Conservation (phyloP, 2,329 filamentous ascomycete genomes). For the Tolypocladium ovalisporum region DNA sequence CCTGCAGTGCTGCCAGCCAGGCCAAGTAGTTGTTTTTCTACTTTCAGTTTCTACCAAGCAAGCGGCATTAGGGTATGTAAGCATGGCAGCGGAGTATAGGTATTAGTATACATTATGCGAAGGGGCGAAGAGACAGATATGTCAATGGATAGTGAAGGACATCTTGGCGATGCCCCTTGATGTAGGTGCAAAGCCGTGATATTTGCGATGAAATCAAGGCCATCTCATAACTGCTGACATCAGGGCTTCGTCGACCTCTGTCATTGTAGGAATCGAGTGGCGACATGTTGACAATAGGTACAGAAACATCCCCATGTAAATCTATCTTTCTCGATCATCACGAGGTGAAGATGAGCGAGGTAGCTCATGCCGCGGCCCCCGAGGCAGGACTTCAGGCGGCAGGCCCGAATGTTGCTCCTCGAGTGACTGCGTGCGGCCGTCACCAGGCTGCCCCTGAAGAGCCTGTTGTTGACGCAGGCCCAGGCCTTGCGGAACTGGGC, state of each 20-base stretch:
- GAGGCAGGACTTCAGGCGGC: background rate
- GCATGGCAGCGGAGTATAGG: background rate
- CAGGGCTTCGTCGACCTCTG: background rate
- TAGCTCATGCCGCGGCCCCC: background rate
- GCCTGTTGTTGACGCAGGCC: background rate
- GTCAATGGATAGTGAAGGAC: background rate
- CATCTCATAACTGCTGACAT: background rate
- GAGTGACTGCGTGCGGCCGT: background rate
- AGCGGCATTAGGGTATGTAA: background rate
- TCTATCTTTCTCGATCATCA: background rate
- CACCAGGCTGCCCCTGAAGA: background rate
- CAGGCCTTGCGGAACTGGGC: background rate
- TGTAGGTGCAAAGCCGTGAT: background rate
- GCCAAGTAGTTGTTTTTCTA: background rate
- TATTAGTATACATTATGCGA: background rate
- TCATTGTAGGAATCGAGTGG: accelerated
- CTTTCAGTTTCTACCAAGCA: background rate
- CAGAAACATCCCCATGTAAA: background rate
- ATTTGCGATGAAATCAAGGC: background rate
- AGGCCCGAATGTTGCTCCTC: background rate
- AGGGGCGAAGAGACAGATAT: background rate
- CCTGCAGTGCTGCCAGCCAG: background rate
- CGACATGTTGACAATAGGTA: background rate
- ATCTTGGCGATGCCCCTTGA: background rate
- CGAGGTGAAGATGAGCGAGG: background rate